Evolutionary conservation across 176 grass and related monocot genomes (phyloP).

Genomic region (Secale cereale): DNA sequence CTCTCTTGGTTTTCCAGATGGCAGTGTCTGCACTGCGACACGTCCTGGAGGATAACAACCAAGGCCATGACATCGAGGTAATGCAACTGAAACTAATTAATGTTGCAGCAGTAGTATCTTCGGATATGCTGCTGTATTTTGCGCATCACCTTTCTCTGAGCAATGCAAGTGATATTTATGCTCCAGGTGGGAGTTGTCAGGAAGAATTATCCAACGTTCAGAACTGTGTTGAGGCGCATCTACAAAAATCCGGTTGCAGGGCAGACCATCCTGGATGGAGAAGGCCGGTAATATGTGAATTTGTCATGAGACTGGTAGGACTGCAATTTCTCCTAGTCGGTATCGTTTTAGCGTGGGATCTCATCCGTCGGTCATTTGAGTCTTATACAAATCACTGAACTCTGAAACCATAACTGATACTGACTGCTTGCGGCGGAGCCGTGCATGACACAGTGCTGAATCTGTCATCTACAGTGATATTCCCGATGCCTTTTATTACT

Average conservation of each 20-base stretch:
- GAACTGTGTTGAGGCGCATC: neutral
- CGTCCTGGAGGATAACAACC: neutral
- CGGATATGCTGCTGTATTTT: neutral
- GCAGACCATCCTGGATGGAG: neutral
- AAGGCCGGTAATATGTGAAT: neutral
- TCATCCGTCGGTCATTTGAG: neutral
- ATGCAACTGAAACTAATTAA: neutral
- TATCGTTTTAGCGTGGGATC: neutral
- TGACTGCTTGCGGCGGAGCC: neutral
- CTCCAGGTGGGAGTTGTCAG: slow-evolving; percentile 22
- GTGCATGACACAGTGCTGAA: neutral
- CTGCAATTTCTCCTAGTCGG: neutral
- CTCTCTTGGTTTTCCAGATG: slow-evolving; percentile 25
- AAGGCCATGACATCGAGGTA: slow-evolving; percentile 23
- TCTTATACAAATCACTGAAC: neutral
- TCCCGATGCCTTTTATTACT: neutral
- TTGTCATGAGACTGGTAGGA: neutral
- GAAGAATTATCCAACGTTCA: slow-evolving; percentile 13
- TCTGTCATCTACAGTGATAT: neutral
- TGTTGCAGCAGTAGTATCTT: neutral
- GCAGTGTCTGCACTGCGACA: slow-evolving; percentile 19
- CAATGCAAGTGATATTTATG: neutral
- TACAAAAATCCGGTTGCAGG: neutral
- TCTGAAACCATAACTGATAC: neutral
- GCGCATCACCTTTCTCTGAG: neutral